Conservation (phyloP, 345 rosid genomes). For the Raphanus sativus region DNA sequence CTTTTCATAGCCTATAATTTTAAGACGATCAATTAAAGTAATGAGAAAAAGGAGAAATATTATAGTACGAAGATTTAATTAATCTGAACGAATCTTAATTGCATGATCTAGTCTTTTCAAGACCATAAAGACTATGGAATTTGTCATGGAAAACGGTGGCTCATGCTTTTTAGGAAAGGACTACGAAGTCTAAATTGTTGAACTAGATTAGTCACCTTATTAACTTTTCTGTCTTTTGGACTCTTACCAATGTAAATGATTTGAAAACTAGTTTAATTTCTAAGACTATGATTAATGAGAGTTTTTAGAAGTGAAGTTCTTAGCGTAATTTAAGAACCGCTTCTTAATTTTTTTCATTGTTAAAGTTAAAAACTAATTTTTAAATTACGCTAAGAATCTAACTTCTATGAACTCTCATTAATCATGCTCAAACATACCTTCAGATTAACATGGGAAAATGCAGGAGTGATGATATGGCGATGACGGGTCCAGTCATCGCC, state of each 20-base stretch:
- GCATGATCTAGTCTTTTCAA: conserved; percentile 9
- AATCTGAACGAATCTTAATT: conserved; percentile 22
- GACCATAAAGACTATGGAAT: conserved; percentile 12
- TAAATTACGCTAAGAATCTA: no score
- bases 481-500: conserved; percentile 90
- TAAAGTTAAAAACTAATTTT: no score
- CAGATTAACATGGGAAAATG: conserved; percentile 71
- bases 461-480: conserved; percentile 85
- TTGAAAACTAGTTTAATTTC: background rate
- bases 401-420: no score
- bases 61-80: conserved; percentile 9
- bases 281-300: background rate
- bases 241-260: conserved; percentile 16
- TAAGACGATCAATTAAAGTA: background rate
- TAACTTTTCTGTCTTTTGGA: conserved; percentile 11
- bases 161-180: conserved; percentile 15
- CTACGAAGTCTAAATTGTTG: conserved; percentile 28
- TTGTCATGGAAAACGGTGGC: conserved; percentile 9
- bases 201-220: conserved; percentile 29
- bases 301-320: no score
- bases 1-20: conserved; percentile 31
- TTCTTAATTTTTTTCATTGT: no score
- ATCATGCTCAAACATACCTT: conserved; percentile 45
- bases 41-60: conserved; percentile 8
- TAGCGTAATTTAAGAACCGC: no score